A percentile compares a stretch with the other conserved stretches of the same genome.
phyloP scores from a whole-genome alignment of 2,329 filamentous ascomycete genomes.

The Cladosporium oxysporum region DNA sequence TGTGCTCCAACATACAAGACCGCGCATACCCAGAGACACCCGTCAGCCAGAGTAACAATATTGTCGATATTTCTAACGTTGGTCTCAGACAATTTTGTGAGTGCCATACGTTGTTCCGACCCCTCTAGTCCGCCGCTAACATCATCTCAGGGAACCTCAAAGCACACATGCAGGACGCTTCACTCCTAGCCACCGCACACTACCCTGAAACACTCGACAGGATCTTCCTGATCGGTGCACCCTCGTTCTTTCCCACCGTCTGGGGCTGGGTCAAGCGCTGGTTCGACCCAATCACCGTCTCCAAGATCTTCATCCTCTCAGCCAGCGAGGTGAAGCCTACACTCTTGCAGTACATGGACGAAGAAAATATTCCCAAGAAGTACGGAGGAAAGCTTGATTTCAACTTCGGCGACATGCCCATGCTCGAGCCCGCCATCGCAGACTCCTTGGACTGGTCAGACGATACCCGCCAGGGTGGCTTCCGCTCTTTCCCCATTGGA shows the following conservation, averaged over 20 bases:
- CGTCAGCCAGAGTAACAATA: slow-evolving; percentile 89
- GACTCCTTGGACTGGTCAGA: slow-evolving; percentile 45
- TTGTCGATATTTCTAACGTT: slow-evolving; percentile 87
- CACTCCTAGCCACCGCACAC: slow-evolving; percentile 83
- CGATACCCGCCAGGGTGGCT: slow-evolving; percentile 29
- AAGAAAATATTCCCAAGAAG: slow-evolving; percentile 78
- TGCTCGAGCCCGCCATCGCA: slow-evolving; percentile 62
- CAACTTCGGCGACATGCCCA: slow-evolving; percentile 72
- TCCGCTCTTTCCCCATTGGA: slow-evolving; percentile 48
- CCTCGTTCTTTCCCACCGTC: slow-evolving; percentile 86
- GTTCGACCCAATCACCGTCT: slow-evolving; percentile 47
- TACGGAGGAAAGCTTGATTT: slow-evolving; percentile 89
- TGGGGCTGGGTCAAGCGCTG: slow-evolving; percentile 95
- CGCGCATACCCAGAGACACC: slow-evolving; percentile 76
- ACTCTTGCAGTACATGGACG: slow-evolving; percentile 78
- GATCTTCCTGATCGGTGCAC: slow-evolving; percentile 86
- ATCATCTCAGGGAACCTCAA: slow-evolving; percentile 67
- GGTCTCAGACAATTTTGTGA: slow-evolving; percentile 77
- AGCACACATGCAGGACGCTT: slow-evolving; percentile 89
- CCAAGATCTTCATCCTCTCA: slow-evolving; percentile 90
- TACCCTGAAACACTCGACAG: slow-evolving; percentile 92
- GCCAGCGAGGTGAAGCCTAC: slow-evolving; percentile 73
- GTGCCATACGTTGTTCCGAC: background rate
- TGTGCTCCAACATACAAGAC: slow-evolving; percentile 74
- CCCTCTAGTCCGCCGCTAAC: slow-evolving; percentile 49